Percentiles rank a stretch among this genome's conserved stretches.
These are phyloP conservation scores for Auricularia heimuer DNA, from an alignment of 768 basidiomycete genomes.

Conservation along the genomic window DNA sequence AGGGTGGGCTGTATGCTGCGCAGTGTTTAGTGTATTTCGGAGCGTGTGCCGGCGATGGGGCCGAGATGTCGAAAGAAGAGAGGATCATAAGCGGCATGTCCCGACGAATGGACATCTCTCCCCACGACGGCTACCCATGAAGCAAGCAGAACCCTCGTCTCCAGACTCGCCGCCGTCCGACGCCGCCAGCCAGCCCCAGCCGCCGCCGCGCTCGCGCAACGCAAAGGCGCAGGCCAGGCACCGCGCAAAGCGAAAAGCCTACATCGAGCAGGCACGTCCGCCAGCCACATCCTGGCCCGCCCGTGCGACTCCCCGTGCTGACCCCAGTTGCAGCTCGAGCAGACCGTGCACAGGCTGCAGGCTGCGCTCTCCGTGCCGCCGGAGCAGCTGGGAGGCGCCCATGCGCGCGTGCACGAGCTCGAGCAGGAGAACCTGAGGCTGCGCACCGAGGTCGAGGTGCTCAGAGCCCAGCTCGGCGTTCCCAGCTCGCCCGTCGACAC, in stretches of 20 bases:
- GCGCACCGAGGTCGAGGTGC: constrained; percentile 50
- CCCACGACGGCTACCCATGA: not conserved
- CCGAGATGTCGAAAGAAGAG: not conserved
- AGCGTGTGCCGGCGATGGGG: too few species aligned
- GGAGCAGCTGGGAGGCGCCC: constrained; percentile 64
- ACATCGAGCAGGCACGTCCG: constrained; percentile 69
- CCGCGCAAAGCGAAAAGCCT: constrained; percentile 86
- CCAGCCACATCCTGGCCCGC: not conserved
- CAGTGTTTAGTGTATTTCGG: too few species aligned
- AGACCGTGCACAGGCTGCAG: constrained; percentile 78
- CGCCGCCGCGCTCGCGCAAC: constrained; percentile 78
- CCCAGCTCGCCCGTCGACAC: constrained; percentile 35
- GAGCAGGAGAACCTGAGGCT: constrained; percentile 70
- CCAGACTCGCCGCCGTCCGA: not conserved
- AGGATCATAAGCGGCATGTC: not conserved
- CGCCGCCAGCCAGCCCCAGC: constrained; percentile 34
- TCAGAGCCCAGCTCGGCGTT: constrained; percentile 50
- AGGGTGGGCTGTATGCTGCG: too few species aligned
- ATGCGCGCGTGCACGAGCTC: constrained; percentile 69
- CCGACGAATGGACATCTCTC: not conserved
- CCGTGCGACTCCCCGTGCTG: not conserved
- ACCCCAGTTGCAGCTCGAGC: constrained; percentile 49
- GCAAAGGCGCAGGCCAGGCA: constrained; percentile 83
- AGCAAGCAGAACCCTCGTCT: not conserved
- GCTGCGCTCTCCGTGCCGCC: constrained; percentile 60